Base-by-base conservation (phyloP, 345 rosid genomes). In the Aquilaria sinensis region DNA sequence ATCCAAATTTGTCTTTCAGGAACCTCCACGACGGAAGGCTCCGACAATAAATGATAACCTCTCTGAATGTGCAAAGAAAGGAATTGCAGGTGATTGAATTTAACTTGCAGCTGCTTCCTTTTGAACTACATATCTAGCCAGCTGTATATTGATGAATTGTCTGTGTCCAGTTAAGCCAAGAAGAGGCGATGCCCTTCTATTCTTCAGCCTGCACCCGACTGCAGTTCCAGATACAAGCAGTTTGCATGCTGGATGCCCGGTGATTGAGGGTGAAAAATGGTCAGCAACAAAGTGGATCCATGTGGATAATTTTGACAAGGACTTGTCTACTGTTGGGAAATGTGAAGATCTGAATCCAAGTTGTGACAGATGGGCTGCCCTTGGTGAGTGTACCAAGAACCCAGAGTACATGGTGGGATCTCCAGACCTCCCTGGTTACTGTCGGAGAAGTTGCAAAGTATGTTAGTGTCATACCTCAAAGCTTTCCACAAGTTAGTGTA, bases 221-320 rank as follows among this genome's bases (percentile, higher is more conserved):
- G 94, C 98, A 51, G 68, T 77, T 32, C 98, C 98, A 6, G 98
- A 93, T 75, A 65, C 79, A 3, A 48, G 29, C 72, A 87, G 94
- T 72, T 88, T 88, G 50, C 98, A 93, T 55, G 94, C 85, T 23
- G 98, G 98, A 10, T 93, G 97, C 80, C 98, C 92, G 0, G 97
- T 93, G 72, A 81, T 90, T 9, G 88, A 89, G 68, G 97, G 98
- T 12, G 98, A 93, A 86, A 93, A 93, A 81, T 90, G 98, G 98
- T 93, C 97, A 2, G 98, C 98, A 9, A 93, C 98, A 0, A 93
- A 93, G 77, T 93, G 98, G 98, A 83, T 93, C 66, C 98, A 93
- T 51, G 97, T 88, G 30, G 92, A 90, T 72, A 86, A 96, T 10
- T 93, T 90, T 32, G 92, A 84, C 63, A 86, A 86, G 82, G 70